Conservation (phyloP, 768 basidiomycete species). For the Tulasnella sp. region DNA sequence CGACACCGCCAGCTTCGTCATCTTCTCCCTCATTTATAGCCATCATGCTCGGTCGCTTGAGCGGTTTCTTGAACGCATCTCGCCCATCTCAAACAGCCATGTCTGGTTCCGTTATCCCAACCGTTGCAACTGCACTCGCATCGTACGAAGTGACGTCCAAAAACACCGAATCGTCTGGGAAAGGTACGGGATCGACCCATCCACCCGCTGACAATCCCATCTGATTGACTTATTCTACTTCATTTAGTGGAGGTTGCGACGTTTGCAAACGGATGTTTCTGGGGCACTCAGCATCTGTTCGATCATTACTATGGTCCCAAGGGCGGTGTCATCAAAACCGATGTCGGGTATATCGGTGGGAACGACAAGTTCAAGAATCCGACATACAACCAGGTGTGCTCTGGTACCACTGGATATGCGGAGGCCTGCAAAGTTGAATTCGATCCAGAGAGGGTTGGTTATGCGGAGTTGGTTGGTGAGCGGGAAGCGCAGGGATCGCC, state of each 20-base stretch:
- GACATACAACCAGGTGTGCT: slow-evolving; percentile 64
- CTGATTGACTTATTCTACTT: not conserved
- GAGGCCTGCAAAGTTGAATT: slow-evolving; percentile 83
- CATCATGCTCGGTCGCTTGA: slow-evolving; percentile 6
- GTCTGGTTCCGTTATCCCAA: slow-evolving; percentile 1
- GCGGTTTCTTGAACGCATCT: not conserved
- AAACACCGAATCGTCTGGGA: slow-evolving; percentile 8
- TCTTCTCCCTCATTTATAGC: no score
- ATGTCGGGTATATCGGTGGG: slow-evolving; percentile 21
- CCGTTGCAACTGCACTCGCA: slow-evolving; percentile 9
- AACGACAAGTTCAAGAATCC: slow-evolving; percentile 31
- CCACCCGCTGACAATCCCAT: not conserved
- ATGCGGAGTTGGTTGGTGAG: slow-evolving; percentile 79
- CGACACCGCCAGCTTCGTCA: no score
- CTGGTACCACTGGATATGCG: slow-evolving; percentile 75
- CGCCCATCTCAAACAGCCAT: not conserved
- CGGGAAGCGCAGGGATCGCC: slow-evolving; percentile 17
- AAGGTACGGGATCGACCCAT: not conserved
- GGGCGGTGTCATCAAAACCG: slow-evolving; percentile 15
- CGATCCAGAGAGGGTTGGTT: slow-evolving; percentile 64
- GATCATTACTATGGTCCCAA: slow-evolving; percentile 16
- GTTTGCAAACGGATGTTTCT: slow-evolving; percentile 21
- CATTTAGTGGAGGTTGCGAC: slow-evolving; percentile 18
- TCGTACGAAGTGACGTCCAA: slow-evolving; percentile 12
- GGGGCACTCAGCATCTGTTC: slow-evolving; percentile 21